Evolutionary conservation across 371 early-diverging fungal genomes (phyloP).

Genomic region (Rhizopus arrhizus): DNA sequence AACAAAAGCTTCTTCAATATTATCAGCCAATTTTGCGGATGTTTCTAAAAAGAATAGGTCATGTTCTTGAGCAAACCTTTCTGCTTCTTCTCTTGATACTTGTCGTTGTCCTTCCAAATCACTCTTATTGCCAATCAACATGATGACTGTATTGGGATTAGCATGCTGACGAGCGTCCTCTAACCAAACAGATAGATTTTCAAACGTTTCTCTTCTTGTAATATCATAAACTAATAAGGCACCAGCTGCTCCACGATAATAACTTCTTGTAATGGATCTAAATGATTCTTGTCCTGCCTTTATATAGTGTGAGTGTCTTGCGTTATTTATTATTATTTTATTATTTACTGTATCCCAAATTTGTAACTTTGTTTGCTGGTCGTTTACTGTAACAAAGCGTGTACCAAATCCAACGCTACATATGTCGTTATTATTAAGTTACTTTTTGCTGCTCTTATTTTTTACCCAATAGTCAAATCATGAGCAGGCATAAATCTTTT

Average conservation of each 20-base stretch:
- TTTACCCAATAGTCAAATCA: conserved; percentile 82
- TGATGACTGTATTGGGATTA: conserved; percentile 88
- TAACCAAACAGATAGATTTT: conserved; percentile 90
- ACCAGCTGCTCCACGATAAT: conserved; percentile 97
- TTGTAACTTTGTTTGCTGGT: conserved; percentile 90
- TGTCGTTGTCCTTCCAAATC: conserved; percentile 84
- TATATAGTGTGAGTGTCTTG: background rate
- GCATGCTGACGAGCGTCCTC: conserved; percentile 87
- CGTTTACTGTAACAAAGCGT: conserved; percentile 77
- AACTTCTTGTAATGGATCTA: conserved; percentile 93
- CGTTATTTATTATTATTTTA: background rate
- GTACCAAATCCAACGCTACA: conserved; percentile 82
- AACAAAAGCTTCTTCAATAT: conserved; percentile 78
- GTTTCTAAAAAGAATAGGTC: conserved; percentile 91
- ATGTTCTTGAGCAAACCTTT: conserved; percentile 83
- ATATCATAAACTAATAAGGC: conserved; percentile 77
- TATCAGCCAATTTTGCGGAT: conserved; percentile 91
- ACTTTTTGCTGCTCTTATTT: background rate
- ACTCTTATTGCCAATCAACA: conserved; percentile 94
- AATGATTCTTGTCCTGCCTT: conserved; percentile 95
- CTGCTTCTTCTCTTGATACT: conserved; percentile 88
- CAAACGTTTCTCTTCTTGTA: conserved; percentile 85
- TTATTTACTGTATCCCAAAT: conserved; percentile 98
- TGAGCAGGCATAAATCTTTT: conserved; percentile 83
- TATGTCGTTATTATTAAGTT: background rate